Evolutionary conservation across 129 eudicot genomes (phyloP), one percentile per base, ranked within the genome.

Genomic region (Flaveria ramosissima): DNA sequence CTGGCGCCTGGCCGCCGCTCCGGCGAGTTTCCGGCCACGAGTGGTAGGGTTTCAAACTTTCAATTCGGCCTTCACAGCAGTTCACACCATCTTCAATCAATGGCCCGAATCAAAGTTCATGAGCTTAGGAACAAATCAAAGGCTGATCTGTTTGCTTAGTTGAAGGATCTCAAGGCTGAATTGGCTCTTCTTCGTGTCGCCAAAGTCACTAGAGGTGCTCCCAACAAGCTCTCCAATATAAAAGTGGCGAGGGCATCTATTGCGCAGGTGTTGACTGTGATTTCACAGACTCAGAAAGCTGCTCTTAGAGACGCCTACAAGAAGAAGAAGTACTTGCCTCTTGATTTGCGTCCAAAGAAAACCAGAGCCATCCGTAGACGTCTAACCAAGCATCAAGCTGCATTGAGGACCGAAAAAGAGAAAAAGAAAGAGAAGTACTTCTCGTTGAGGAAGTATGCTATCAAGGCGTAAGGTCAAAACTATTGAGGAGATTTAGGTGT

Each of bases 401-500:
- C 90, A 6, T 71, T 88, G 90, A 88, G 86, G 93, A 88, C 93
- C 0, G 86, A 83, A 71, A 81, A 80, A 61, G 81, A 88, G 83
- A 86, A 88, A 84, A 86, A 86, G 86, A 88, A 86, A 68, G 93
- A 88, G 75, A 88, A 83, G 81, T 88, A 88, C 80, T 88, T 86
- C 78, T 90, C 90, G 5, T 23, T 79, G 81, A 86, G 93, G 69
- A 88, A 88, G 81, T 88, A 86, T 78, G 90, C 93, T 46, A 86
- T 88, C 69, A 86, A 86, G 80, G 93, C 85, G 19, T 88, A 84
- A 82, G 69, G 62, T 80, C 26, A 47, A 39, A 57, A n/a, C 50
- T 19, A 27, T 65, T 4, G 14, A 51, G 72, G 59, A 50, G 13
- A 76, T 74, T 74, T 73, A 55, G 67, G 74, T 71, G 51, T 78